phyloP scores from a whole-genome alignment of 2,329 filamentous ascomycete genomes.

The Drechslera avenae region DNA sequence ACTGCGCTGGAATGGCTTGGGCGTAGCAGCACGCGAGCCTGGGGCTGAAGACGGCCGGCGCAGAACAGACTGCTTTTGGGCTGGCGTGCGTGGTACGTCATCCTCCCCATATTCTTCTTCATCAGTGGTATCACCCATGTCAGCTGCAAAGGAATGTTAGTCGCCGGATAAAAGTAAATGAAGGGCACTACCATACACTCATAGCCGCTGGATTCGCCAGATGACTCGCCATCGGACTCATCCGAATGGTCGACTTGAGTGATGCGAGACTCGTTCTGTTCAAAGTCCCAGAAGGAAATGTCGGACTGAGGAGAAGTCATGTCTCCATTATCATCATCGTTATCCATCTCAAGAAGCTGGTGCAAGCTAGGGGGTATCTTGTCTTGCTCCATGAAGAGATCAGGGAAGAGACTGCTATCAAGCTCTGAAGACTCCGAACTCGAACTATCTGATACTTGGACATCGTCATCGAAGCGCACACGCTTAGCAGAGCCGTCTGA shows the following conservation, averaged over 20 bases:
- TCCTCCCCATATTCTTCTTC: constrained; percentile 52
- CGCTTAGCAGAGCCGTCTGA: constrained; percentile 59
- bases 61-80: constrained; percentile 51
- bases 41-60: constrained; percentile 56
- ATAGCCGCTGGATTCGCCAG: constrained; percentile 59
- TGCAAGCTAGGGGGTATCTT: constrained; percentile 74
- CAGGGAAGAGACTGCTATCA: constrained; percentile 71
- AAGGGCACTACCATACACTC: constrained; percentile 57
- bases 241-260: constrained; percentile 40
- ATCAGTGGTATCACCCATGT: constrained; percentile 66
- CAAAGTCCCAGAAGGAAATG: constrained; percentile 67
- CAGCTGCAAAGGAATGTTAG: constrained; percentile 58
- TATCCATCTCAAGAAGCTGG: constrained; percentile 69
- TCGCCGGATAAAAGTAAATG: constrained; percentile 31
- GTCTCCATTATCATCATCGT: constrained; percentile 52
- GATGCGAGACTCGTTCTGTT: constrained; percentile 53
- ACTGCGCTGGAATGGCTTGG: constrained; percentile 47
- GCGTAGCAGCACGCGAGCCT: constrained; percentile 44
- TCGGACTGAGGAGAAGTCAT: constrained; percentile 51
- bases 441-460: constrained; percentile 67
- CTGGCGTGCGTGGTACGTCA: constrained; percentile 54
- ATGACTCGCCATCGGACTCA: constrained; percentile 51
- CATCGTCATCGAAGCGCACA: constrained; percentile 72
- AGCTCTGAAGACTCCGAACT: constrained; percentile 57
- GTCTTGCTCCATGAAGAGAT: constrained; percentile 79